A percentile compares a stretch with the other conserved stretches of the same genome.
Evolutionary conservation across 164 flowering plant species (phyloP).

Genomic region (Paratinospora sagittata): DNA sequence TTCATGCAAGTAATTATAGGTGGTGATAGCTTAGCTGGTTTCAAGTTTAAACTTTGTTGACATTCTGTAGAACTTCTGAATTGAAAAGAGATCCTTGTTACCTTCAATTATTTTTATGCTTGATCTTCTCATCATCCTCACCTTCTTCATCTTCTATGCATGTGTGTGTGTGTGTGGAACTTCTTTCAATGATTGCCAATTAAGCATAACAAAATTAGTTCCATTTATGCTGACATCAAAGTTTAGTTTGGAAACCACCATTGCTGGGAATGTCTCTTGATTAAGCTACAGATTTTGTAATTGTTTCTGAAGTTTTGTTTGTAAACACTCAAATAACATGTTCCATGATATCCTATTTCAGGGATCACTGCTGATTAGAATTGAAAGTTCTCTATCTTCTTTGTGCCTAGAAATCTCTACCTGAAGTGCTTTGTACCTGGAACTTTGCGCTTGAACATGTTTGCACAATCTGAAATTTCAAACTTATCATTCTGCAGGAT

Average conservation of each 20-base stretch:
- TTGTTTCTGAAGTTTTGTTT: not conserved
- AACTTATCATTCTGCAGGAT: conserved; percentile 15
- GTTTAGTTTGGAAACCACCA: not conserved
- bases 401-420: conserved; percentile 22
- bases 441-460: conserved; percentile 16
- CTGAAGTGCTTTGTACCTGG: conserved; percentile 16
- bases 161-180: not conserved
- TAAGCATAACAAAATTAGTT: not conserved
- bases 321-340: conserved; percentile 8
- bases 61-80: too few relatives aligned
- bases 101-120: conserved; percentile 7
- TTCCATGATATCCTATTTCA: conserved; percentile 25
- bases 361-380: conserved; percentile 19
- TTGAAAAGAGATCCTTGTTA: conserved; percentile 6
- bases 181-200: not conserved
- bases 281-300: not conserved
- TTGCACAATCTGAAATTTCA: conserved; percentile 15
- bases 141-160: too few relatives aligned
- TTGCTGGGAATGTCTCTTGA: conserved; percentile 1
- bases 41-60: conserved; percentile 5
- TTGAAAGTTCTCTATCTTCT: conserved; percentile 24
- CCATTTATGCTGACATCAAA: not conserved
- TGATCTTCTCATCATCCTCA: not conserved
- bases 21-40: not conserved
- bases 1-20: not conserved